phyloP scores from a whole-genome alignment of 2,329 filamentous ascomycete species.

The Botrytis deweyae region DNA sequence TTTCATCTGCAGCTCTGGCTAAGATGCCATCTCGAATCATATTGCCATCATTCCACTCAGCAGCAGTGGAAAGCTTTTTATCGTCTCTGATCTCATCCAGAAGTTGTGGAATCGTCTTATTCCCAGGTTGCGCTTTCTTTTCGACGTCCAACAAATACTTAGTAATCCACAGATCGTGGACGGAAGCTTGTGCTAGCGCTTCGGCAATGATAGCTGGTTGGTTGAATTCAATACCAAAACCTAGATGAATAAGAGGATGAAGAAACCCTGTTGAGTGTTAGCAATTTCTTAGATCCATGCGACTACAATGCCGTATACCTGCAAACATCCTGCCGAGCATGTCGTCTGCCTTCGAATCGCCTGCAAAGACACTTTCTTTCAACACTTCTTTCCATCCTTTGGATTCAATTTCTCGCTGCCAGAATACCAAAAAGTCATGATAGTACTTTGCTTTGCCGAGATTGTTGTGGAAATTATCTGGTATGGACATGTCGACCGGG shows the following conservation, averaged over 20 bases:
- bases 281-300: too few relatives aligned
- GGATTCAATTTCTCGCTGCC: slow-evolving; percentile 67
- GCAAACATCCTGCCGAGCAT: slow-evolving; percentile 68
- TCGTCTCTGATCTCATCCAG: slow-evolving; percentile 58
- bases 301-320: slow-evolving; percentile 44
- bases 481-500: slow-evolving; percentile 50
- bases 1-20: slow-evolving; percentile 59
- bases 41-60: slow-evolving; percentile 54
- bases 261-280: slow-evolving; percentile 55
- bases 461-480: slow-evolving; percentile 53
- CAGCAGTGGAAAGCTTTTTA: slow-evolving; percentile 55
- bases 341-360: slow-evolving; percentile 63
- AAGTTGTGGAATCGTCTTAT: slow-evolving; percentile 55
- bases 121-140: slow-evolving; percentile 42
- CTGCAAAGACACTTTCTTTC: slow-evolving; percentile 66
- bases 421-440: slow-evolving; percentile 73
- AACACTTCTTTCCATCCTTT: slow-evolving; percentile 63
- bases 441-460: slow-evolving; percentile 68
- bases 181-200: slow-evolving; percentile 72
- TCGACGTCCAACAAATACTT: slow-evolving; percentile 56
- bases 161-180: slow-evolving; percentile 59
- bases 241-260: slow-evolving; percentile 81
- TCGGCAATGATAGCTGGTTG: slow-evolving; percentile 81
- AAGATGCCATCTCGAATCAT: slow-evolving; percentile 71
- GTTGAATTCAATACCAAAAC: slow-evolving; percentile 78